Evolutionary conservation across 768 basidiomycete genomes (phyloP), one percentile per base, ranked within the genome.

Genomic region (Coprinopsis cinerea): DNA sequence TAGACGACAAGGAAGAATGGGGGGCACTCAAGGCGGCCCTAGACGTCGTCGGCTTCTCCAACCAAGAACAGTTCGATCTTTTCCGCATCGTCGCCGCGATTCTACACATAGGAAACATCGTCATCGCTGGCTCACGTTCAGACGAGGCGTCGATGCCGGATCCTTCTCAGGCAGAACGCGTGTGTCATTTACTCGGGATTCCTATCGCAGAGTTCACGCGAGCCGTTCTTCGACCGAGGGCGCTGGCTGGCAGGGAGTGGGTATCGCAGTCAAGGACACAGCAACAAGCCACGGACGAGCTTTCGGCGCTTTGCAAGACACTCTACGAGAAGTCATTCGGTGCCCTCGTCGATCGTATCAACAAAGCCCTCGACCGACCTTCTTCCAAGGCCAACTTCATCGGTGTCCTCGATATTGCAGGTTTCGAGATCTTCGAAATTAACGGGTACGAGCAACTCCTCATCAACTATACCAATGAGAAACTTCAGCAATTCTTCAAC

Each of bases 391-490:
- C 87, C 6, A 88, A 89, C 1, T 99, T 97, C 66, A 98, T 99
- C 53, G 96, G 96, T 36, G 96, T 99, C 7, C 78, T 99, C 26
- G 96, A 99, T 79, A 99, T 99, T 46, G 96, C 96, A 5, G 96
- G 96, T 7, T 99, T 99, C 68, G 96, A 99, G 67, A 99, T 99
- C 53, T 90, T 91, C 69, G 88, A 89, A 48, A 75, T 85, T 59
- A 97, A 97, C 64, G 87, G 87, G 7, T 99, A 97, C 65, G 96
- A 99, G 61, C 96, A 99, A 65, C 79, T 99, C 23, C 79, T 95
- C 59, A 99, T 99, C 79, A 99, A 99, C 63, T 95, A 90, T 61
- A 98, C 95, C 37, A 99, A 99, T 72, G 96, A 99, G 77, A 95
- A 89, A 62, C 78, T 98, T 7, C 95, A 97, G 64, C 95, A 97